Conservation (phyloP, 2,329 filamentous ascomycete genomes). For the Fusarium verrucosum region DNA sequence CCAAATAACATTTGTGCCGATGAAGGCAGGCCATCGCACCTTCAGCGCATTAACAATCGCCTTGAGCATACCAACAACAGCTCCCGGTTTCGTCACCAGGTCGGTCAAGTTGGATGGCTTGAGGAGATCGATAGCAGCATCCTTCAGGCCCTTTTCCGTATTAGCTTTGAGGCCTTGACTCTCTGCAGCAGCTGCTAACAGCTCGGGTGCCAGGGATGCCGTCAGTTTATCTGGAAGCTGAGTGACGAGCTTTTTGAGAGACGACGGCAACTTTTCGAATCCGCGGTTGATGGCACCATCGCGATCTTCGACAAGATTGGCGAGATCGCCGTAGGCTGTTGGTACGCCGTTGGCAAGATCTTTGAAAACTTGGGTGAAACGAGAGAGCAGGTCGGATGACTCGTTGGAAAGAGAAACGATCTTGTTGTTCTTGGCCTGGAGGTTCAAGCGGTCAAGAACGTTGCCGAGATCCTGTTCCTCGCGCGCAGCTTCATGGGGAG, state of each 20-base stretch:
- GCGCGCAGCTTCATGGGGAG: constrained; percentile 55
- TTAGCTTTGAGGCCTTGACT: constrained; percentile 71
- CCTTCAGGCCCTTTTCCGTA: constrained; percentile 66
- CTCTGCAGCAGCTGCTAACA: constrained; percentile 81
- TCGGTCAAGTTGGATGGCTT: constrained; percentile 78
- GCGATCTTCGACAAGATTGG: constrained; percentile 66
- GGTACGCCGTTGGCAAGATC: constrained; percentile 93
- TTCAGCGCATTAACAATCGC: constrained; percentile 92
- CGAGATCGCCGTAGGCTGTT: constrained; percentile 92
- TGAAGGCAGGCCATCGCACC: constrained; percentile 86
- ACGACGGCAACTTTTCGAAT: constrained; percentile 75
- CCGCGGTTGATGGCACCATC: constrained; percentile 67
- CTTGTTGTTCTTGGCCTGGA: constrained; percentile 84
- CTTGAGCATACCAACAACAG: constrained; percentile 82
- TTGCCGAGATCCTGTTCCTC: constrained; percentile 78
- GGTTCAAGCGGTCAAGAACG: constrained; percentile 85
- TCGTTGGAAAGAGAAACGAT: constrained; percentile 87
- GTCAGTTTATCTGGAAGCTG: constrained; percentile 85
- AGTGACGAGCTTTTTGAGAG: constrained; percentile 86
- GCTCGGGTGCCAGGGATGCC: constrained; percentile 77
- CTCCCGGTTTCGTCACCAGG: constrained; percentile 85
- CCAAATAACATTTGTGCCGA: constrained; percentile 92
- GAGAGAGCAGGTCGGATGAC: constrained; percentile 80
- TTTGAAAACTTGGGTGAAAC: constrained; percentile 90
- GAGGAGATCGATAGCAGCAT: constrained; percentile 72